Conservation (phyloP, 768 basidiomycete species). For the Mycena belliarum region DNA sequence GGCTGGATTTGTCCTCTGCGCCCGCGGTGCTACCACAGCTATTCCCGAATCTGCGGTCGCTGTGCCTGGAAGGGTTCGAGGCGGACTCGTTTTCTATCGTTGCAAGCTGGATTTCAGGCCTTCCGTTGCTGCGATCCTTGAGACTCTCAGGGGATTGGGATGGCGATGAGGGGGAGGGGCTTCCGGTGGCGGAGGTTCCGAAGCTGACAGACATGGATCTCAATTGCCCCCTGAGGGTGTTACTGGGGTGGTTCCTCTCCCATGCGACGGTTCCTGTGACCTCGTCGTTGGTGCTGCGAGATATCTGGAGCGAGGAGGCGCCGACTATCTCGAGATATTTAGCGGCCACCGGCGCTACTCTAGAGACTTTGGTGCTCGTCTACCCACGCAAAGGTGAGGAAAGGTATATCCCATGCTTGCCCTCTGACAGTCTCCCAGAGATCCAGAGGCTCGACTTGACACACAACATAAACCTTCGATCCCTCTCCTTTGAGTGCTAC, state of each 20-base stretch:
- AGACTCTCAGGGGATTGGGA: constrained; percentile 2
- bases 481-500: constrained; percentile 1
- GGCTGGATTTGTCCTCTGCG: not conserved
- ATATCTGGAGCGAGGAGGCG: not conserved
- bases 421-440: not conserved
- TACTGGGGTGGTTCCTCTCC: not conserved
- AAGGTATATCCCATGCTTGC: not conserved
- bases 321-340: not conserved
- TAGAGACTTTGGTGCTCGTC: not conserved
- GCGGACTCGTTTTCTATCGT: not conserved
- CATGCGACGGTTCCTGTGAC: not conserved
- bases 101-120: not conserved
- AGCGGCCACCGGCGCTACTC: not conserved
- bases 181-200: not conserved
- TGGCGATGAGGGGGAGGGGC: not conserved
- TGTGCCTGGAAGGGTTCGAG: not conserved
- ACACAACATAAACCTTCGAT: not conserved
- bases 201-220: not conserved
- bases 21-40: not conserved
- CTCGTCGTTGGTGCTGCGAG: not conserved
- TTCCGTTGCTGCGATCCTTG: not conserved
- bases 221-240: not conserved
- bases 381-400: constrained; percentile 2
- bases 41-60: not conserved
- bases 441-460: not conserved